Evolutionary conservation across 2,329 filamentous ascomycete species (phyloP).

Genomic region (Colletotrichum noveboracense): DNA sequence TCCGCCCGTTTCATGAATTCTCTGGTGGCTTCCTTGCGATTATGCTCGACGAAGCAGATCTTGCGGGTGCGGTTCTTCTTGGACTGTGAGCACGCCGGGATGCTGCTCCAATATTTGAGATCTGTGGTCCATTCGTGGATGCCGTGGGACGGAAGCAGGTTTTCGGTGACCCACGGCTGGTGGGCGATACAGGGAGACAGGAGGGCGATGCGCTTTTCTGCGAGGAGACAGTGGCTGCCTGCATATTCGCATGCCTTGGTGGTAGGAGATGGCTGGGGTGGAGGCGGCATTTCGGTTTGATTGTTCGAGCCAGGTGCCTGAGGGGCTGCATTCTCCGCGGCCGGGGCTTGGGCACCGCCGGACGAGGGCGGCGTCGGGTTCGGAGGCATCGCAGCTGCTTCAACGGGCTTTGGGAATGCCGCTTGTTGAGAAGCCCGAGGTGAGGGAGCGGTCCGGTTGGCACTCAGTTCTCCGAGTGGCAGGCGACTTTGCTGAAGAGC

Average conservation of each 20-base stretch:
- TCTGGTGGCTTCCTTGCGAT: constrained; percentile 30
- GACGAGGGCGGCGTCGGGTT: neutral
- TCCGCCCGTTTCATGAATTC: constrained; percentile 39
- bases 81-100: neutral
- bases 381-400: neutral
- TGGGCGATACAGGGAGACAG: constrained; percentile 46
- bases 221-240: constrained; percentile 41
- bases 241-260: constrained; percentile 25
- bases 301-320: neutral
- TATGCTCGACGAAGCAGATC: constrained; percentile 43
- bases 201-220: constrained; percentile 38
- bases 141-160: constrained; percentile 48
- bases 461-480: constrained; percentile 27
- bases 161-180: constrained; percentile 38
- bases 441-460: constrained; percentile 18
- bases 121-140: constrained; percentile 38
- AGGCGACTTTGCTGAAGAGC: constrained; percentile 8
- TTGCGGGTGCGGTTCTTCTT: neutral
- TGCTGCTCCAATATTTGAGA: constrained; percentile 37
- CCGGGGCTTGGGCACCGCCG: neutral
- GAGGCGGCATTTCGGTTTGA: neutral
- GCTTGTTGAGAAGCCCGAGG: neutral
- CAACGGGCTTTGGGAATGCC: neutral
- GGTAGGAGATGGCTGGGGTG: neutral
- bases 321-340: neutral